phyloP scores from a whole-genome alignment of 2,329 filamentous ascomycete species.

The Mycocentrospora acerina region DNA sequence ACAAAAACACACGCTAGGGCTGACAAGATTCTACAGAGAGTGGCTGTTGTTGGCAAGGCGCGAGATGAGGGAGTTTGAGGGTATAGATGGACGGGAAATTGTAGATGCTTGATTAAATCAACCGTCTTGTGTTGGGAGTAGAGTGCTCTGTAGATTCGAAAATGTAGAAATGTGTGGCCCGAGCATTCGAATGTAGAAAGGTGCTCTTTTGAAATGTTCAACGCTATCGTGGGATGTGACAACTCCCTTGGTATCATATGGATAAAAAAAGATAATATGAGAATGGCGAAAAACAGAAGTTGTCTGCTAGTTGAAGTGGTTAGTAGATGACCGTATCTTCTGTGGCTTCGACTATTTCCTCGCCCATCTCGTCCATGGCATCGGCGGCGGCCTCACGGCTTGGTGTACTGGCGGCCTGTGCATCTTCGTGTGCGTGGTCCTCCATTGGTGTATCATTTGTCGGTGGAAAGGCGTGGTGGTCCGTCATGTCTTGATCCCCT shows the following conservation, averaged over 20 bases:
- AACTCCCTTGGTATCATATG: too few species aligned
- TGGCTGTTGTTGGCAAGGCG: constrained; percentile 13
- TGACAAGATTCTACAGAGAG: constrained; percentile 6
- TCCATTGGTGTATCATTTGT: constrained; percentile 20
- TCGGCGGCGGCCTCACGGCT: constrained; percentile 32
- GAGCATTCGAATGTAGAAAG: too few species aligned
- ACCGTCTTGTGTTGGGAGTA: too few species aligned
- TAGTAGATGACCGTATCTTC: constrained; percentile 93
- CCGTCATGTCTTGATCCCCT: constrained; percentile 27
- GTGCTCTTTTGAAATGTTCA: too few species aligned
- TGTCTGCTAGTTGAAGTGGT: too few species aligned
- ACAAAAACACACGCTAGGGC: not conserved
- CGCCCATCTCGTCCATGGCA: constrained; percentile 67
- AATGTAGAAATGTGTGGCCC: too few species aligned
- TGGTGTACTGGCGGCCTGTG: constrained; percentile 18
- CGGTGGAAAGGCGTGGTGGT: constrained; percentile 22
- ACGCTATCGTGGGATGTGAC: too few species aligned
- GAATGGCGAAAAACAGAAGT: too few species aligned
- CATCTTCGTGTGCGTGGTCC: constrained; percentile 13
- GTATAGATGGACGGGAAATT: constrained; percentile 8
- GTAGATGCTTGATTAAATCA: too few species aligned
- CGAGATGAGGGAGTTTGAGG: constrained; percentile 11
- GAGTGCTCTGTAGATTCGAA: too few species aligned
- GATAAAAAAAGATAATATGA: too few species aligned
- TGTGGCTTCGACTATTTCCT: constrained; percentile 75